A percentile compares a stretch with the other conserved stretches of the same genome.
These are phyloP conservation scores for Nitzschia palea DNA, from an alignment of 108 stramenopile genomes.

Conservation along the genomic window DNA sequence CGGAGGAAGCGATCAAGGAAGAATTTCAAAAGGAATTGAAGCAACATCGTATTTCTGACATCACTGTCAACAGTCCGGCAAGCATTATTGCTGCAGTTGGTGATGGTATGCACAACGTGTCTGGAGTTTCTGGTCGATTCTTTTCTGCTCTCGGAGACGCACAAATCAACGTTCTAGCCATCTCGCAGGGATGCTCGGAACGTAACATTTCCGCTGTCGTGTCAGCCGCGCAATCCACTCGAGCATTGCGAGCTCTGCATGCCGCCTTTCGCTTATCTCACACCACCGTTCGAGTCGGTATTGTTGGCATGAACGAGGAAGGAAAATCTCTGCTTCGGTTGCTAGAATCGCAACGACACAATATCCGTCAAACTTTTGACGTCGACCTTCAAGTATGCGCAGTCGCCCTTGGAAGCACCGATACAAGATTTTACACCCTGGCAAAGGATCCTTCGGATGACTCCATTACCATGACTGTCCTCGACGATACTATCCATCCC, in stretches of 20 bases:
- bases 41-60: constrained; percentile 46
- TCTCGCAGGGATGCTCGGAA: constrained; percentile 80
- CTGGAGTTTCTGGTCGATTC: constrained; percentile 85
- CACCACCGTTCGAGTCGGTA: constrained; percentile 63
- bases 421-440: constrained; percentile 32
- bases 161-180: constrained; percentile 84
- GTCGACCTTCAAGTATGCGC: constrained; percentile 71
- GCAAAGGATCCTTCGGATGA: constrained; percentile 43
- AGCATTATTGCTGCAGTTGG: constrained; percentile 91
- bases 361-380: constrained; percentile 53
- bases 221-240: constrained; percentile 51
- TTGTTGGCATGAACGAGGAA: constrained; percentile 64
- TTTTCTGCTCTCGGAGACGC: constrained; percentile 84
- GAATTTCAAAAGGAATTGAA: constrained; percentile 76
- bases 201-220: constrained; percentile 89
- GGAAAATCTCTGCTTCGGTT: constrained; percentile 61
- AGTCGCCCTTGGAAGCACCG: constrained; percentile 35
- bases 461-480: constrained; percentile 47
- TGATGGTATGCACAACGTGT: constrained; percentile 74
- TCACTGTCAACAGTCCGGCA: constrained; percentile 64
- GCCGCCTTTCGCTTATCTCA: constrained; percentile 81
- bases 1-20: constrained; percentile 67
- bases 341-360: constrained; percentile 56
- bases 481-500: constrained; percentile 14
- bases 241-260: constrained; percentile 85